These are phyloP conservation scores for Vaccinium myrtillus DNA, from an alignment of 148 eudicot species.

Conservation along the genomic window DNA sequence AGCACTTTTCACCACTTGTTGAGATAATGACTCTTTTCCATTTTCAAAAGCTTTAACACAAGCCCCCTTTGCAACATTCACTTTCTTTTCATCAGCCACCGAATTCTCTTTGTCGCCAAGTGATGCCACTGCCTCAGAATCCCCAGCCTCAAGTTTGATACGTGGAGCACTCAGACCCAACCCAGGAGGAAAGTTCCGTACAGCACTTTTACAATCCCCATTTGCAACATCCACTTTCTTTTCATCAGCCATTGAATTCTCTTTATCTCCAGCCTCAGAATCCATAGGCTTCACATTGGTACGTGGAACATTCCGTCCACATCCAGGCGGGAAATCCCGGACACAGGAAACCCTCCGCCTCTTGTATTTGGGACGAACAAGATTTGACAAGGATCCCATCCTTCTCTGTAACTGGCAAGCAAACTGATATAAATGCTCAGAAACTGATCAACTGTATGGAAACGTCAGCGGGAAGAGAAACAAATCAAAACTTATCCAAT, in stretches of 20 bases:
- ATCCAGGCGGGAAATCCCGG: conserved; percentile 73
- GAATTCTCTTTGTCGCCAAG: conserved; percentile 9
- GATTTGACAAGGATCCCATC: conserved; percentile 36
- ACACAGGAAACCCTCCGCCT: conserved; percentile 47
- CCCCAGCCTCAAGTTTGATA: conserved; percentile 14
- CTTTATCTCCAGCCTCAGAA: neutral
- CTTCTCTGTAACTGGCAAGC: neutral
- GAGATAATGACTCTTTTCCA: conserved; percentile 18
- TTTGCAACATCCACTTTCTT: neutral
- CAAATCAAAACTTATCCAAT: neutral
- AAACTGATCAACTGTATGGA: neutral
- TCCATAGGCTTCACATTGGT: conserved; percentile 2
- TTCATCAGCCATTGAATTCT: neutral
- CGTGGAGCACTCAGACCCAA: conserved; percentile 53
- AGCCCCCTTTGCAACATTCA: conserved; percentile 20
- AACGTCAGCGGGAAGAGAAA: neutral
- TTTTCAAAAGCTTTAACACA: conserved; percentile 20
- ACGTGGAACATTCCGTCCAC: conserved; percentile 50
- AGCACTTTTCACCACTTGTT: conserved; percentile 23
- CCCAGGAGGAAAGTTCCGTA: conserved; percentile 70
- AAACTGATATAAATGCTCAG: neutral
- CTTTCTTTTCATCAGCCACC: conserved; percentile 7
- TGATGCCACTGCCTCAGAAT: conserved; percentile 12
- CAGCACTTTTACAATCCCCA: conserved; percentile 29
- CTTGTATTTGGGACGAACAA: conserved; percentile 45